A percentile compares a stretch with the other conserved stretches of the same genome.
phyloP scores from a whole-genome alignment of 441 rosid genomes.

The Viola pubescens region DNA sequence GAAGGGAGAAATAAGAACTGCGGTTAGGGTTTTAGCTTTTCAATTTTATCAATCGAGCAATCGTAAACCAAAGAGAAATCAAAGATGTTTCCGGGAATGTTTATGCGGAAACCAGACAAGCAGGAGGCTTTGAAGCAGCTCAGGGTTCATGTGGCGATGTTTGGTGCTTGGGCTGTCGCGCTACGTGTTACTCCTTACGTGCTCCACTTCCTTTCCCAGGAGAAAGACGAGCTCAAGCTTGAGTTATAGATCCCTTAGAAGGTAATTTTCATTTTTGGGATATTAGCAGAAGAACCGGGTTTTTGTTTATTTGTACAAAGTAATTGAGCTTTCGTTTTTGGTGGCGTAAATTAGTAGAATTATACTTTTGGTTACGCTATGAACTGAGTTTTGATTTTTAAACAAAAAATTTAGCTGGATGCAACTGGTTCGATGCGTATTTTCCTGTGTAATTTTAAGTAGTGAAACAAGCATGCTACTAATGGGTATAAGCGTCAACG shows the following conservation, averaged over 20 bases:
- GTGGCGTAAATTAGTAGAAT: too few relatives aligned
- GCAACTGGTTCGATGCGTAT: too few relatives aligned
- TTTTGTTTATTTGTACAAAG: background rate
- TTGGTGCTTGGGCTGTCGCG: conserved; percentile 60
- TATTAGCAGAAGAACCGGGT: too few relatives aligned
- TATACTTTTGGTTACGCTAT: too few relatives aligned
- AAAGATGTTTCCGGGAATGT: conserved; percentile 86
- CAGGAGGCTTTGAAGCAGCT: conserved; percentile 79
- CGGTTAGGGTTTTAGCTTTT: background rate
- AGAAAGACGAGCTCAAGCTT: conserved; percentile 75
- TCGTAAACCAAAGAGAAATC: background rate
- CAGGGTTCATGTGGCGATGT: conserved; percentile 48
- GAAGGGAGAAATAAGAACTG: background rate
- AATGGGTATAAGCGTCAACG: too few relatives aligned
- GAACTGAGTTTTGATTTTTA: too few relatives aligned
- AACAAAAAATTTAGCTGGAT: too few relatives aligned
- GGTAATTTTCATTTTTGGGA: too few relatives aligned
- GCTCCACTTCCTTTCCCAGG: conserved; percentile 57
- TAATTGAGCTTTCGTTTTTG: background rate
- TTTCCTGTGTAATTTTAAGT: too few relatives aligned
- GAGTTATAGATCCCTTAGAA: conserved; percentile 35
- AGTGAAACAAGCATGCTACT: too few relatives aligned
- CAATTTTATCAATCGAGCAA: background rate
- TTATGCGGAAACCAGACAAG: conserved; percentile 84
- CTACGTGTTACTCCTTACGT: conserved; percentile 65